Conservation (phyloP, 1,284 basidiomycete genomes). For the Ganoderma sp. region DNA sequence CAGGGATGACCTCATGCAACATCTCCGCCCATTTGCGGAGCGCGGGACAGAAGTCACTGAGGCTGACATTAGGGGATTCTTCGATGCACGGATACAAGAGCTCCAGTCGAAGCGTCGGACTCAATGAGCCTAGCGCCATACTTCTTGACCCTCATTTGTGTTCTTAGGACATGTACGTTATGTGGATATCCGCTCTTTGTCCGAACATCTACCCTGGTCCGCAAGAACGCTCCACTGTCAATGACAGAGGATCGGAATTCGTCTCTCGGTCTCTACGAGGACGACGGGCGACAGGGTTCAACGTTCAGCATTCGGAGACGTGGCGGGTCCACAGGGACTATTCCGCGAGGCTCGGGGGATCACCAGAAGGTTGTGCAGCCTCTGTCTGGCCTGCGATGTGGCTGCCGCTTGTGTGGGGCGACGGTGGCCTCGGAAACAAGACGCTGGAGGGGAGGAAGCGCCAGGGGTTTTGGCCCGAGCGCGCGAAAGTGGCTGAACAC, state of each 20-base stretch:
- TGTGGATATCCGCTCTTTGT: not conserved
- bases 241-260: conserved; percentile 6
- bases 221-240: not conserved
- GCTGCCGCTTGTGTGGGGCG: not conserved
- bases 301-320: not conserved
- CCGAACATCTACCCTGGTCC: conserved; percentile 5
- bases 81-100: conserved; percentile 50
- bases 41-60: conserved; percentile 78
- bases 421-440: not conserved
- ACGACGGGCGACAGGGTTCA: not conserved
- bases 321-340: not conserved
- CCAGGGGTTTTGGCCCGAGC: conserved; percentile 28
- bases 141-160: not conserved
- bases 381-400: not conserved
- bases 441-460: conserved; percentile 7
- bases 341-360: not conserved
- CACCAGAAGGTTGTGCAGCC: not conserved
- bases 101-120: conserved; percentile 24
- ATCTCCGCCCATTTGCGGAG: conserved; percentile 78
- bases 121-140: conserved; percentile 1
- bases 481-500: conserved; percentile 33
- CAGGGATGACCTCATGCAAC: conserved; percentile 75
- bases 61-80: conserved; percentile 73
- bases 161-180: conserved; percentile 7
- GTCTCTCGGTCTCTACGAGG: not conserved